phyloP scores from a whole-genome alignment of 2,329 filamentous ascomycete species.

The Neocucurbitaria cava region DNA sequence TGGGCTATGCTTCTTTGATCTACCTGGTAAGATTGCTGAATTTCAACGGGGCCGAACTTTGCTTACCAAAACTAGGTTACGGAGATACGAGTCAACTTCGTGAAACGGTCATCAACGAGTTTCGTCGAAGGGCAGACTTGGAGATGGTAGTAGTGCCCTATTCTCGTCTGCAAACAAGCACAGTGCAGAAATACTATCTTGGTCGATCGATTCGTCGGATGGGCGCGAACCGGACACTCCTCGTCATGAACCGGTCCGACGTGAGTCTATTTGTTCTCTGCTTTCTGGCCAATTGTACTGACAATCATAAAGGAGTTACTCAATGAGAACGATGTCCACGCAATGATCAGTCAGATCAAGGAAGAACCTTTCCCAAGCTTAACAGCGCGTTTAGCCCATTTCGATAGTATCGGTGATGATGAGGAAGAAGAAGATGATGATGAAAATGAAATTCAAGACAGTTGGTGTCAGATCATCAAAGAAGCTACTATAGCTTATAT shows the following conservation, averaged over 20 bases:
- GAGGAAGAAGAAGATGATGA: background rate
- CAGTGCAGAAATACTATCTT: slow-evolving; percentile 6
- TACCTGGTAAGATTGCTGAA: slow-evolving; percentile 14
- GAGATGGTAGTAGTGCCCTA: slow-evolving; percentile 18
- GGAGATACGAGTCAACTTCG: slow-evolving; percentile 23
- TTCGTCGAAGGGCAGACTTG: slow-evolving; percentile 13
- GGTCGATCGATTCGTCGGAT: slow-evolving; percentile 9
- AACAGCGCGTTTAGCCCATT: background rate
- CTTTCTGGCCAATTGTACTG: background rate
- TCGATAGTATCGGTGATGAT: background rate
- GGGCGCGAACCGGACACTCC: slow-evolving; percentile 9
- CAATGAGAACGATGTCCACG: background rate
- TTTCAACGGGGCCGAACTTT: background rate
- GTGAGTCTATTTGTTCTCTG: slow-evolving; percentile 2
- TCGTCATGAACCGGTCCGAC: slow-evolving; percentile 19
- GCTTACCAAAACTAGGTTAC: slow-evolving; percentile 12
- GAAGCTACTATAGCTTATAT: slow-evolving; percentile 6
- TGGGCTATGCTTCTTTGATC: slow-evolving; percentile 13
- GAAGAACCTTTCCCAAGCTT: slow-evolving; percentile 7
- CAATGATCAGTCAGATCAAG: slow-evolving; percentile 1
- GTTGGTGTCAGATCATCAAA: background rate
- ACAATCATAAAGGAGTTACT: slow-evolving; percentile 2
- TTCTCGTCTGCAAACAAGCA: slow-evolving; percentile 5
- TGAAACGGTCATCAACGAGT: slow-evolving; percentile 10
- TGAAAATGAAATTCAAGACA: background rate